These are phyloP conservation scores for Allantophomopsis lycopodina DNA, from an alignment of 2,329 filamentous ascomycete species.

Conservation along the genomic window DNA sequence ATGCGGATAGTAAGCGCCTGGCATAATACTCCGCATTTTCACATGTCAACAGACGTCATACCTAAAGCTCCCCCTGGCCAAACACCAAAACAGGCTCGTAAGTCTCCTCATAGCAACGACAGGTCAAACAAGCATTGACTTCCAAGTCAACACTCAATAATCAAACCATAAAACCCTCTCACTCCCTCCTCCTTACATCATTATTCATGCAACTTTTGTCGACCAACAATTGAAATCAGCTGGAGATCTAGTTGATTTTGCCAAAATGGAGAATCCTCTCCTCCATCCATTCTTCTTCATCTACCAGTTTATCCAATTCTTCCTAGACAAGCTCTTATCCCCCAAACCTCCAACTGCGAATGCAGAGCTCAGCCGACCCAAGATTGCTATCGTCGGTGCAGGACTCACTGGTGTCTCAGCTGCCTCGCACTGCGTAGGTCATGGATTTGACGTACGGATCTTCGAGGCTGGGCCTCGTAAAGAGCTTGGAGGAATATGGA, in stretches of 20 bases:
- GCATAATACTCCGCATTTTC: too few species aligned
- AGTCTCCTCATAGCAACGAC: too few species aligned
- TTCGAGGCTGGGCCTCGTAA: conserved; percentile 60
- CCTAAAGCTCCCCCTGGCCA: too few species aligned
- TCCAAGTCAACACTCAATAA: not conserved
- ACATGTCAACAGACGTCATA: too few species aligned
- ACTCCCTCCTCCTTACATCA: not conserved
- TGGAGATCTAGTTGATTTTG: not conserved
- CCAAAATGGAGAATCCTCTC: conserved; percentile 21
- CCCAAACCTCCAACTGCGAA: conserved; percentile 52
- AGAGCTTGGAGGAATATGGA: conserved; percentile 69
- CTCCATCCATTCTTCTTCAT: conserved; percentile 44
- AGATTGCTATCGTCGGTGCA: conserved; percentile 55
- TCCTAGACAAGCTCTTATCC: conserved; percentile 51
- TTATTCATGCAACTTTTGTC: too few species aligned
- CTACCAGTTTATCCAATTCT: conserved; percentile 51
- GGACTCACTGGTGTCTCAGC: conserved; percentile 65
- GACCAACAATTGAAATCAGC: too few species aligned
- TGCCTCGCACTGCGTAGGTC: conserved; percentile 70
- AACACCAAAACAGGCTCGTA: too few species aligned
- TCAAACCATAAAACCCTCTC: not conserved
- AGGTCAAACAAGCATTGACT: too few species aligned
- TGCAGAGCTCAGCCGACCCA: conserved; percentile 42
- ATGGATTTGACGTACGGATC: conserved; percentile 70
- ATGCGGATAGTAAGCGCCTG: too few species aligned